phyloP scores from a whole-genome alignment of 495 filamentous ascomycete genomes.

The Trichoderma reesei region DNA sequence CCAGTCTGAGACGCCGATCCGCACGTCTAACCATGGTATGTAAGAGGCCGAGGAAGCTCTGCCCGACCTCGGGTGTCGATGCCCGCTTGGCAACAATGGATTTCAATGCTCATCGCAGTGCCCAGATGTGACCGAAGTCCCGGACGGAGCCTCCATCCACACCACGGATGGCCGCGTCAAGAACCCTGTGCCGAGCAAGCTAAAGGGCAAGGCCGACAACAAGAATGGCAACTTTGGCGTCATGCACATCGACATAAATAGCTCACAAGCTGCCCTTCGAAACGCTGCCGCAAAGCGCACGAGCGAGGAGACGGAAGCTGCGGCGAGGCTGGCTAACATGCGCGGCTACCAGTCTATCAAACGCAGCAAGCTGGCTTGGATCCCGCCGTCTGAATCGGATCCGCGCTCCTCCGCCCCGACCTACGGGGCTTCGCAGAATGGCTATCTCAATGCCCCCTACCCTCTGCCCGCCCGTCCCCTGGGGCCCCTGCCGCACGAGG shows the following conservation, averaged over 20 bases:
- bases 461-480: constrained; percentile 12
- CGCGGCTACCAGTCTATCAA: constrained; percentile 41
- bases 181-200: constrained; percentile 47
- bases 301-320: constrained; percentile 44
- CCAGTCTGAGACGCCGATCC: not conserved
- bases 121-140: constrained; percentile 18
- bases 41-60: not conserved
- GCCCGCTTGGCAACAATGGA: not conserved
- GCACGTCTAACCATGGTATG: constrained; percentile 6
- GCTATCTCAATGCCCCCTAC: not conserved
- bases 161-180: constrained; percentile 41
- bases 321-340: constrained; percentile 41
- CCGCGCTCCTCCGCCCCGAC: not conserved
- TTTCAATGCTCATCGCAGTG: not conserved
- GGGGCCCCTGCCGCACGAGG: constrained; percentile 36
- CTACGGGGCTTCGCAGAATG: not conserved
- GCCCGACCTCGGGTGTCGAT: no score
- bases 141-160: constrained; percentile 12
- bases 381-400: constrained; percentile 17
- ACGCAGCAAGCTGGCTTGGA: constrained; percentile 31
- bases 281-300: constrained; percentile 46
- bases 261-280: constrained; percentile 33
- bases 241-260: constrained; percentile 46
- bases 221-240: constrained; percentile 49
- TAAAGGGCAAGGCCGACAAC: constrained; percentile 47